Conservation (phyloP, 768 basidiomycete genomes). For the Leccinum olivaceopallidum region DNA sequence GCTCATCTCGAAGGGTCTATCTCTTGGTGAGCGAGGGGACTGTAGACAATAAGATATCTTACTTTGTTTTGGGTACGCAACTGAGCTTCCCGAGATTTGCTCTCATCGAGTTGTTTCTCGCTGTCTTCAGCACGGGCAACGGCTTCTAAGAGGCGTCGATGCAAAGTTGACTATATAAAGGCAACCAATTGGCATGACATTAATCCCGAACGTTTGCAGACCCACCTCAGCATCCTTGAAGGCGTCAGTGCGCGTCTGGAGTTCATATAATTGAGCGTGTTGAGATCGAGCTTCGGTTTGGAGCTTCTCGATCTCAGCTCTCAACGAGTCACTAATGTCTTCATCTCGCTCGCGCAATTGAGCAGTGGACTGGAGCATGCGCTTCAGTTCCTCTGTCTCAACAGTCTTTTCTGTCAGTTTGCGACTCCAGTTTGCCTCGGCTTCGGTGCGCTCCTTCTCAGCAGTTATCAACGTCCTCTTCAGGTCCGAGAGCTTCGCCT, state of each 20-base stretch:
- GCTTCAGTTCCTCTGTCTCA: conserved; percentile 75
- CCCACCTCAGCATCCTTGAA: conserved; percentile 65
- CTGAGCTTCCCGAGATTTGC: conserved; percentile 66
- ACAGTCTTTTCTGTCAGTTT: conserved; percentile 77
- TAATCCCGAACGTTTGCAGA: not conserved
- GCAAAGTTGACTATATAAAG: conserved; percentile 42
- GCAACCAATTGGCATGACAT: conserved; percentile 1
- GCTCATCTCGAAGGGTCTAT: conserved; percentile 88
- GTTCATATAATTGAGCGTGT: conserved; percentile 54
- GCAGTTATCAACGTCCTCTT: conserved; percentile 57
- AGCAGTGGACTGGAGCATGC: conserved; percentile 53
- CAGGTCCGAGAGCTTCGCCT: conserved; percentile 72
- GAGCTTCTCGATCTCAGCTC: conserved; percentile 54
- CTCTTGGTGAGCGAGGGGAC: conserved; percentile 9
- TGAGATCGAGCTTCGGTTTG: conserved; percentile 48
- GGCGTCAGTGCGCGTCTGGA: conserved; percentile 49
- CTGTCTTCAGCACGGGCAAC: conserved; percentile 49
- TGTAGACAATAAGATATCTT: conserved; percentile 11
- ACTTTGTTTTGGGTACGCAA: conserved; percentile 81
- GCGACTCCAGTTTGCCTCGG: conserved; percentile 86
- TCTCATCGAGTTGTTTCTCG: conserved; percentile 74
- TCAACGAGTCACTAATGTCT: conserved; percentile 47
- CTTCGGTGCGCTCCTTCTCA: conserved; percentile 85
- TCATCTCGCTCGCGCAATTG: conserved; percentile 63
- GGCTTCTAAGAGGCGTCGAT: conserved; percentile 50